Evolutionary conservation across 768 basidiomycete genomes (phyloP), one percentile per base, ranked within the genome.

Genomic region (Termitomyces titanicus): DNA sequence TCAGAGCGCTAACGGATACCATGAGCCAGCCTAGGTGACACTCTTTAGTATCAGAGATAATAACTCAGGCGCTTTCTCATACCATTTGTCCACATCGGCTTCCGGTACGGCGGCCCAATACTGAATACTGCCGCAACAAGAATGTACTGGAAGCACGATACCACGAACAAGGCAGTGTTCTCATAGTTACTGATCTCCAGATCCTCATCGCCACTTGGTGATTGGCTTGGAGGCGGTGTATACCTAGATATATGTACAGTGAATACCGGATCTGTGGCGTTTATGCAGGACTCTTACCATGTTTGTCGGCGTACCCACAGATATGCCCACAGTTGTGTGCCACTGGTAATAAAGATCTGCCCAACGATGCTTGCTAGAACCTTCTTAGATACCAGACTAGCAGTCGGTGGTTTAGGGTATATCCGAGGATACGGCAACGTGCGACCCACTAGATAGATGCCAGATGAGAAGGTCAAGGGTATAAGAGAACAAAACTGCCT

Each of bases 61-160:
- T 8, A 34, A 3, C 13, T 35, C 15, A 51, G 34, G 18, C 40
- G 20, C 44, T 31, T 51, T 51, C 51, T 42, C 84, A 53, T 66
- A 95, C 95, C 84, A 66, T 99, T 99, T 15, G 94, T 92, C 84
- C 89, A 94, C 80, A 98, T 91, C 24, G 94, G 81, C 70, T 92
- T 89, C 47, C 97, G 84, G 70, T 96, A 99, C 4, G 97, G 97
- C 3, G 95, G 95, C 0, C 97, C 97, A 61, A 98, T 97, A 68
- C 92, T 96, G 74, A 98, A 99, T 0, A 98, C 94, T 0, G 88
- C 96, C 12, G 96, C 97, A 8, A 97, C 92, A 47, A 98, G 77
- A 64, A 98, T 92, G 70, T 99, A 99, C 73, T 99, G 97, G 84
- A 98, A 98, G 58, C 94, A 97, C 10, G 97, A 98, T 42, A 98